Conservation (phyloP, 177 flowering plant genomes). For the Vitis hybrid region DNA sequence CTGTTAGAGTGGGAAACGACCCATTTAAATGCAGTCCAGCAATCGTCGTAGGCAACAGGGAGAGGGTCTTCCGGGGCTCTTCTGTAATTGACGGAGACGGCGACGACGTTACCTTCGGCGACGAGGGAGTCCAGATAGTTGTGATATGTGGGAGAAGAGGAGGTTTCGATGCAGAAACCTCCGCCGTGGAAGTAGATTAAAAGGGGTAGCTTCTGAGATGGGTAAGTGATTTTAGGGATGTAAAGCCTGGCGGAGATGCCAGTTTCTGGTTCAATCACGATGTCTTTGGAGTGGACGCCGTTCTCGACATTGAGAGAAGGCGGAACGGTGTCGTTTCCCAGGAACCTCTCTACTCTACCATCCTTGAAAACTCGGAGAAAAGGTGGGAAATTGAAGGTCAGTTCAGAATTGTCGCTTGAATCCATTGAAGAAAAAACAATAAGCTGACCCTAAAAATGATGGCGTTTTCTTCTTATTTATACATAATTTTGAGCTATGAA, state of each 20-base stretch:
- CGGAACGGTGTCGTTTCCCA: not conserved
- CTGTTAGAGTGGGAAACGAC: slow-evolving; percentile 27
- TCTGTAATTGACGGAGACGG: slow-evolving; percentile 42
- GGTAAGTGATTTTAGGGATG: slow-evolving; percentile 9
- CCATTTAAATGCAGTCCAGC: slow-evolving; percentile 50
- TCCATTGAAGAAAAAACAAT: no score
- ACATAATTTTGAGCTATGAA: no score
- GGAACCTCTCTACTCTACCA: not conserved
- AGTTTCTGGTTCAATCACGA: not conserved
- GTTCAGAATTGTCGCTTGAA: no score
- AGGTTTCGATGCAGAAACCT: slow-evolving; percentile 4
- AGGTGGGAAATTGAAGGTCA: no score
- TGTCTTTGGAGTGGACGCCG: slow-evolving; percentile 13
- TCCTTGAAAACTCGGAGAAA: no score
- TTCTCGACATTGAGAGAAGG: not conserved
- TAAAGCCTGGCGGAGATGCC: slow-evolving; percentile 12
- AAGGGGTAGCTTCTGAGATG: slow-evolving; percentile 3
- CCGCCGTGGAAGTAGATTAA: slow-evolving; percentile 20
- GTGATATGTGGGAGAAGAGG: slow-evolving; percentile 19
- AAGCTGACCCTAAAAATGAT: no score
- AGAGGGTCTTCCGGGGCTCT: slow-evolving; percentile 37
- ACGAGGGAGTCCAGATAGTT: slow-evolving; percentile 25
- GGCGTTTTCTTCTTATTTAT: no score
- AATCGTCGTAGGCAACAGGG: slow-evolving; percentile 42
- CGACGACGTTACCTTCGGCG: slow-evolving; percentile 23